These are phyloP conservation scores for Penicillium herquei DNA, from an alignment of 495 filamentous ascomycete genomes.

Conservation along the genomic window DNA sequence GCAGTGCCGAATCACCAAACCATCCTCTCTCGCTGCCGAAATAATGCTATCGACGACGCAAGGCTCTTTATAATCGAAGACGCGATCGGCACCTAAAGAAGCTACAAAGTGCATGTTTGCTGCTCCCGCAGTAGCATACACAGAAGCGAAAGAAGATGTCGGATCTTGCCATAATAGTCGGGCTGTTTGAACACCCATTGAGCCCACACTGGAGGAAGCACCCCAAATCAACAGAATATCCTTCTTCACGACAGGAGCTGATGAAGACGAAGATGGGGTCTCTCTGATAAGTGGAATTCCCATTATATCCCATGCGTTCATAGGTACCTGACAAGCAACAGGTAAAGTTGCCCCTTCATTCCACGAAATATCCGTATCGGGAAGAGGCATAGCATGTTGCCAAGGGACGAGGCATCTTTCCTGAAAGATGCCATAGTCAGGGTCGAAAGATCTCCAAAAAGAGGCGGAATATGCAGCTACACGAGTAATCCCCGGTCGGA, in stretches of 20 bases:
- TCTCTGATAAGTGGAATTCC: conserved; percentile 22
- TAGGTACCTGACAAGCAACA: conserved; percentile 35
- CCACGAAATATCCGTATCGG: conserved; percentile 34
- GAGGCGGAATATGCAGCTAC: conserved; percentile 40
- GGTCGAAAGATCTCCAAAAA: conserved; percentile 34
- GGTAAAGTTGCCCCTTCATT: conserved; percentile 46
- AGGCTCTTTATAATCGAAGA: conserved; percentile 50
- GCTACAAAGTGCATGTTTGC: conserved; percentile 44
- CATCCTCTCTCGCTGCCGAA: conserved; percentile 38
- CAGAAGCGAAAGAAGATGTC: conserved; percentile 30
- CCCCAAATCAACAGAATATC: conserved; percentile 46
- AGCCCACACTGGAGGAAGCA: conserved; percentile 47
- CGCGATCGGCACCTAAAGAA: conserved; percentile 45
- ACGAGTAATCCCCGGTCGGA: conserved; percentile 39
- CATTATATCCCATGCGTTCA: conserved; percentile 33
- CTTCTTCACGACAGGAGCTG: conserved; percentile 12
- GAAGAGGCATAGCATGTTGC: conserved; percentile 35
- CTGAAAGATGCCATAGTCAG: conserved; percentile 50
- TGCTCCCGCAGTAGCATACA: conserved; percentile 49
- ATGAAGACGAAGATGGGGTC: conserved; percentile 4
- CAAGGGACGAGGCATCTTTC: conserved; percentile 39
- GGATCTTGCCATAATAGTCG: conserved; percentile 30
- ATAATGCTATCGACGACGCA: conserved; percentile 44
- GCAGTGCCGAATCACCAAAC: conserved; percentile 36
- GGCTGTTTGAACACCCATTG: conserved; percentile 44